phyloP scores from a whole-genome alignment of 140 eudicot genomes.

The Stevia rebaudiana region DNA sequence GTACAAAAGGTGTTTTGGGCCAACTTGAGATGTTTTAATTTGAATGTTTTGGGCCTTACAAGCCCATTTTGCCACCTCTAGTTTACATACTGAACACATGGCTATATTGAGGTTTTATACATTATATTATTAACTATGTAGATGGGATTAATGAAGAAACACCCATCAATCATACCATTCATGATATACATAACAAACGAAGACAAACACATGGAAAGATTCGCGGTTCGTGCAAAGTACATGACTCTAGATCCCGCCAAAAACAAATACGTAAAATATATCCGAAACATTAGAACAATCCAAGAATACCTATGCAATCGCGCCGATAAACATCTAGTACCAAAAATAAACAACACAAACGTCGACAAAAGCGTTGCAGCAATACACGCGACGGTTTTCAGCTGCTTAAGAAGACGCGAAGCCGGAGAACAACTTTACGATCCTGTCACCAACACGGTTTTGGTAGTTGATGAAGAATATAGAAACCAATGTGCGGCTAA shows the following conservation, averaged over 20 bases:
- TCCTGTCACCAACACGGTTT: slow-evolving; percentile 60
- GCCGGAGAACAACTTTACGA: slow-evolving; percentile 79
- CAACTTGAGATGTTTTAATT: background rate
- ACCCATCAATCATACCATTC: slow-evolving; percentile 91
- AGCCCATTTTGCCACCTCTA: background rate
- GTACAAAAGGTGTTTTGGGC: background rate
- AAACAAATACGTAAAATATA: slow-evolving; percentile 87
- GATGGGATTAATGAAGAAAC: slow-evolving; percentile 99
- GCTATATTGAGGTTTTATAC: background rate
- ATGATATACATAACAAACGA: slow-evolving; percentile 92
- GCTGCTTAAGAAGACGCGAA: slow-evolving; percentile 79
- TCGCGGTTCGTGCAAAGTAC: slow-evolving; percentile 98
- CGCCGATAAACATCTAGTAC: slow-evolving; percentile 88
- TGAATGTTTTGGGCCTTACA: background rate
- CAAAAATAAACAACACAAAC: slow-evolving; percentile 85
- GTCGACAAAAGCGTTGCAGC: slow-evolving; percentile 93
- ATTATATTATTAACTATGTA: slow-evolving; percentile 28
- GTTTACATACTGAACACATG: background rate
- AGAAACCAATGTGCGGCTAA: slow-evolving; percentile 79
- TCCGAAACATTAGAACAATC: slow-evolving; percentile 76
- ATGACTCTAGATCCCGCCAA: slow-evolving; percentile 96
- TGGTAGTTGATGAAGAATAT: slow-evolving; percentile 71
- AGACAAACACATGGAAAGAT: slow-evolving; percentile 94
- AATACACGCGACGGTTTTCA: slow-evolving; percentile 91
- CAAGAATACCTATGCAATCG: slow-evolving; percentile 90